phyloP scores from a whole-genome alignment of 495 filamentous ascomycete species.

The Penicillium goetzii region DNA sequence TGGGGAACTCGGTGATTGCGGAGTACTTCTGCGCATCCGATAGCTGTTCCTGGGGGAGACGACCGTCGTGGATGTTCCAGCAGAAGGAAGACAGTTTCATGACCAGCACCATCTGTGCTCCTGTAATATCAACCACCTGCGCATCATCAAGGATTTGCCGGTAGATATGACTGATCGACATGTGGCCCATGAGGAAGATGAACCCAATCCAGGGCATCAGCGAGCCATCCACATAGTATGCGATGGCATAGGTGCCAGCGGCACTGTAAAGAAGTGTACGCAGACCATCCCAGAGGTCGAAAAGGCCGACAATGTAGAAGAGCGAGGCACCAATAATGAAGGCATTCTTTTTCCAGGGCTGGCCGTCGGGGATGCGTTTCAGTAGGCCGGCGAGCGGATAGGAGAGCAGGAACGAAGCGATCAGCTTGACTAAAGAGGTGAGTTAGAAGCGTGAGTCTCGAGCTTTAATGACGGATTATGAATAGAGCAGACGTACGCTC shows the following conservation, averaged over 20 bases:
- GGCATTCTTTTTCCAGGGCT: conserved; percentile 85
- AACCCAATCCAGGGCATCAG: conserved; percentile 99
- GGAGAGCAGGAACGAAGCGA: conserved; percentile 87
- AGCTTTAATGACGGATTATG: background rate
- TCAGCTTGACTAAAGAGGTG: conserved; percentile 76
- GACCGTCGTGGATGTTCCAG: conserved; percentile 95
- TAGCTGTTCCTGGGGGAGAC: conserved; percentile 74
- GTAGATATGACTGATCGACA: conserved; percentile 85
- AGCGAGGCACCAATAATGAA: conserved; percentile 81
- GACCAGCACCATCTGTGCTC: conserved; percentile 95
- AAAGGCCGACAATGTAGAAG: conserved; percentile 94
- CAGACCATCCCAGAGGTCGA: conserved; percentile 88
- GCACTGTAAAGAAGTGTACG: conserved; percentile 79
- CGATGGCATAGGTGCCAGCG: conserved; percentile 78
- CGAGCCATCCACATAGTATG: conserved; percentile 81
- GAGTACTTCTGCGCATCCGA: conserved; percentile 86
- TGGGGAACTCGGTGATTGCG: conserved; percentile 72
- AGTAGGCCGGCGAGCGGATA: conserved; percentile 89
- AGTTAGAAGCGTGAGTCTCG: conserved; percentile 15
- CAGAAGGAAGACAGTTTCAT: conserved; percentile 99
- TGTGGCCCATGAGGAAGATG: conserved; percentile 91
- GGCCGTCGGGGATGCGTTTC: conserved; percentile 85
- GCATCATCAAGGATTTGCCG: conserved; percentile 72
- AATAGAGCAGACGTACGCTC: conserved; percentile 64
- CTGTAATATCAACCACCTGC: conserved; percentile 80